Conservation (phyloP, 805 yeast species). For the Lipomyces chichibuensis region DNA sequence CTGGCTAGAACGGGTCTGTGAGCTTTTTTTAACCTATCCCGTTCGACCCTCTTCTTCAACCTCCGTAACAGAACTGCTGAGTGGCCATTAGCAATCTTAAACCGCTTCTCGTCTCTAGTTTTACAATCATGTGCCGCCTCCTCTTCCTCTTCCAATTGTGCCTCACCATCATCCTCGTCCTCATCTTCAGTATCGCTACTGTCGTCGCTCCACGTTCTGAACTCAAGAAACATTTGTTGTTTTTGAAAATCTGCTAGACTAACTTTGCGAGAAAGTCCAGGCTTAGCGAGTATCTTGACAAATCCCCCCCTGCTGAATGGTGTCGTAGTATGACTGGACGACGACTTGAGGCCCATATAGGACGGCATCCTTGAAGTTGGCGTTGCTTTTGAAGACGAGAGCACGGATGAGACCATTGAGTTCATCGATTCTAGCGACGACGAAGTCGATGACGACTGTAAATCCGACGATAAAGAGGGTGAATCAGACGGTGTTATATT, state of each 20-base stretch:
- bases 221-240: not conserved
- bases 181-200: not conserved
- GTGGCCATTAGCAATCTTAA: not conserved
- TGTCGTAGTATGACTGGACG: not conserved
- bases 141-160: not conserved
- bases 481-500: not conserved
- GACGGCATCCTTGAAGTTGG: not conserved
- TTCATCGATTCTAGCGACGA: not conserved
- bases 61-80: not conserved
- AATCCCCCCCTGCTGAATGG: not conserved
- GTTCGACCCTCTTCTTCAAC: not conserved
- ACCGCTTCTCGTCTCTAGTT: not conserved
- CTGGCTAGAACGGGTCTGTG: not conserved
- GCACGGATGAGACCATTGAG: not conserved
- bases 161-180: not conserved
- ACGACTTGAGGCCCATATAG: not conserved
- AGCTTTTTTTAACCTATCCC: not conserved
- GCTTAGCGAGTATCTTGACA: not conserved
- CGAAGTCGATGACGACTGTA: not conserved
- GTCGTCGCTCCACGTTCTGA: not conserved
- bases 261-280: not conserved
- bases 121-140: not conserved
- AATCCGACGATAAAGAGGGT: not conserved
- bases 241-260: not conserved
- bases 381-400: not conserved